Evolutionary conservation across 2,329 filamentous ascomycete genomes (phyloP).

Genomic region (Cladosporium sp.): DNA sequence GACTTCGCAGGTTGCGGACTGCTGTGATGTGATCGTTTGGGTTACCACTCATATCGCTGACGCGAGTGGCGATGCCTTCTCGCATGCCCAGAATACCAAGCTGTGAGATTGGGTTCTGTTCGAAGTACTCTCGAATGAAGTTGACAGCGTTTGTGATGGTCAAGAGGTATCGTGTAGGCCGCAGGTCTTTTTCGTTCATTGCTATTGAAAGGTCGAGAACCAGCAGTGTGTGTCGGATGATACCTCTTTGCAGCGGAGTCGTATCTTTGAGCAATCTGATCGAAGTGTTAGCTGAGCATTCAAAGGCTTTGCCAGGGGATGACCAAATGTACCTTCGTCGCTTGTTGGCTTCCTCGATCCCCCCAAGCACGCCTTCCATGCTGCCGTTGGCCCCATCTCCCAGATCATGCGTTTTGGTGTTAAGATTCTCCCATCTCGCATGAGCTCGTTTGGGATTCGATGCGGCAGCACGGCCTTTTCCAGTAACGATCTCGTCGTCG

Average conservation of each 20-base stretch:
- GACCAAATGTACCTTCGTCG: constrained; percentile 24
- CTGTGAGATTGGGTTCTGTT: constrained; percentile 97
- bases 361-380: constrained; percentile 32
- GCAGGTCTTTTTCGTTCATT: constrained; percentile 92
- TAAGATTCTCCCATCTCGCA: constrained; percentile 33
- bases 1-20: constrained; percentile 53
- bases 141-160: constrained; percentile 77
- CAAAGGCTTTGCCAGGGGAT: neutral
- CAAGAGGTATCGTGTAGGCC: constrained; percentile 80
- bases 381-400: constrained; percentile 30
- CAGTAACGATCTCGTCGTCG: constrained; percentile 23
- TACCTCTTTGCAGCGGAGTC: constrained; percentile 89
- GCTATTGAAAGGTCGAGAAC: constrained; percentile 88
- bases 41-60: constrained; percentile 89
- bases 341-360: constrained; percentile 34
- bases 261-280: constrained; percentile 80
- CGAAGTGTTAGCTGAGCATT: constrained; percentile 19
- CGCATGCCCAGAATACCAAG: constrained; percentile 89
- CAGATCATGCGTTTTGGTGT: constrained; percentile 29
- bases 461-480: constrained; percentile 19
- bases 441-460: constrained; percentile 27
- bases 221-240: constrained; percentile 92
- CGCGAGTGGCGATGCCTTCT: constrained; percentile 78
- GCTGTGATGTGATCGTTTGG: constrained; percentile 80
- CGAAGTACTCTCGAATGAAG: constrained; percentile 92